phyloP scores from a whole-genome alignment of 352 stramenopile genomes.

The Pythium diclinum region DNA sequence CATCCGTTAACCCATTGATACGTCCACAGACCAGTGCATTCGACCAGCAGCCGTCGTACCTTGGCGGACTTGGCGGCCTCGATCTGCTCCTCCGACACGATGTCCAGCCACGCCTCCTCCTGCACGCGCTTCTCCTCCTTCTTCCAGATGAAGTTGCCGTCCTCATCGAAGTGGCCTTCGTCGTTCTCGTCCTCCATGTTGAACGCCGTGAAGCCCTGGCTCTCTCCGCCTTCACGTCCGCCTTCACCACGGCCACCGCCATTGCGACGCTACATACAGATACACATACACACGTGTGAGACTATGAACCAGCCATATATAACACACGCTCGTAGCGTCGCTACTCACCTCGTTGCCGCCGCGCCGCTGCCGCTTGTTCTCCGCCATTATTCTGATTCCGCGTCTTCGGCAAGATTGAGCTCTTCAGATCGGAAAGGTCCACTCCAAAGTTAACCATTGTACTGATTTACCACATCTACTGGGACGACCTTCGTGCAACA shows the following conservation, averaged over 20 bases:
- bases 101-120: conserved; percentile 81
- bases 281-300: background rate
- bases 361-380: conserved; percentile 28
- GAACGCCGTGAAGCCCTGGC: conserved; percentile 67
- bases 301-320: background rate
- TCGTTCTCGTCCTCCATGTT: conserved; percentile 86
- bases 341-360: background rate
- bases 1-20: background rate
- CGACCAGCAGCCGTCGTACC: conserved; percentile 12
- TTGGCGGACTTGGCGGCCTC: conserved; percentile 57
- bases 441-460: conserved; percentile 20
- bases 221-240: conserved; percentile 3
- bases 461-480: conserved; percentile 9
- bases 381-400: conserved; percentile 19
- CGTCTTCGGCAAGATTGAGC: background rate
- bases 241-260: background rate
- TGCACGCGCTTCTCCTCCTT: conserved; percentile 70
- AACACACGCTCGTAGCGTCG: background rate
- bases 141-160: conserved; percentile 81
- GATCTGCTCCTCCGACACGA: conserved; percentile 71
- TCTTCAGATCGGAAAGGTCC: background rate
- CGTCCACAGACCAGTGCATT: background rate
- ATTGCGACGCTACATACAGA: conserved; percentile 6
- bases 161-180: conserved; percentile 79
- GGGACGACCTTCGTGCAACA: conserved; percentile 22